Evolutionary conservation across 2,329 filamentous ascomycete species (phyloP).

Genomic region (Colletotrichum salicis): DNA sequence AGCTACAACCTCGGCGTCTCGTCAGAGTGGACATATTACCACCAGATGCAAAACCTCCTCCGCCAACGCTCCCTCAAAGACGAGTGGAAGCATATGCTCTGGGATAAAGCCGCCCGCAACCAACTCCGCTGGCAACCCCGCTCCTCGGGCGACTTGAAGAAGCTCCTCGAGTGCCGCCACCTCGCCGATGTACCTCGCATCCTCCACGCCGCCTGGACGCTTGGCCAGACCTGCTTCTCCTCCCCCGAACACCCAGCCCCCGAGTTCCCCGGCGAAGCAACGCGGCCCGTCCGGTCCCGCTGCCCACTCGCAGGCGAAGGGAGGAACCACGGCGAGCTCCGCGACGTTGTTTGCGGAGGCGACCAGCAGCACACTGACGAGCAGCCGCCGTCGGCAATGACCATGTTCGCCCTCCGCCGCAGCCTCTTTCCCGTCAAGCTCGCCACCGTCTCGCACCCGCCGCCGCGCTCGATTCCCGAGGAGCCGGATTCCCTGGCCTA

Average conservation of each 20-base stretch:
- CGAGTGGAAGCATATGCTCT: slow-evolving; percentile 58
- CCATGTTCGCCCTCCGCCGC: slow-evolving; percentile 19
- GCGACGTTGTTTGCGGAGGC: neutral
- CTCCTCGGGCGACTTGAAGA: slow-evolving; percentile 55
- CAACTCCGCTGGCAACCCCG: slow-evolving; percentile 53
- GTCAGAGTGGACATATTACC: slow-evolving; percentile 54
- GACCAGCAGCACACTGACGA: neutral
- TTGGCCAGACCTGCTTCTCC: slow-evolving; percentile 54
- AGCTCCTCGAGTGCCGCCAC: slow-evolving; percentile 57
- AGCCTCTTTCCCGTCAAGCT: slow-evolving; percentile 24
- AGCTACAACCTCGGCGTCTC: slow-evolving; percentile 44
- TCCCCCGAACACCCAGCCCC: slow-evolving; percentile 37
- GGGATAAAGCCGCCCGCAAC: slow-evolving; percentile 55
- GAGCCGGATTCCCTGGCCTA: slow-evolving; percentile 28
- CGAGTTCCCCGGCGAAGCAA: slow-evolving; percentile 29
- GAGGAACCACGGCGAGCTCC: neutral
- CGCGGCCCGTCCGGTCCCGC: slow-evolving; percentile 34
- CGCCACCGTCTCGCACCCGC: slow-evolving; percentile 28
- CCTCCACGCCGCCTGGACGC: slow-evolving; percentile 56
- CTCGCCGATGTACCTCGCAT: slow-evolving; percentile 52
- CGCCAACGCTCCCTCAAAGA: slow-evolving; percentile 55
- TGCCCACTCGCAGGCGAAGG: slow-evolving; percentile 31
- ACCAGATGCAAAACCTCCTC: slow-evolving; percentile 57
- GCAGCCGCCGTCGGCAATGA: slow-evolving; percentile 17
- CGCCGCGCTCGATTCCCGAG: slow-evolving; percentile 17